phyloP scores from a whole-genome alignment of 192 early-diverging fungal genomes.

The Coemansia asiatica region DNA sequence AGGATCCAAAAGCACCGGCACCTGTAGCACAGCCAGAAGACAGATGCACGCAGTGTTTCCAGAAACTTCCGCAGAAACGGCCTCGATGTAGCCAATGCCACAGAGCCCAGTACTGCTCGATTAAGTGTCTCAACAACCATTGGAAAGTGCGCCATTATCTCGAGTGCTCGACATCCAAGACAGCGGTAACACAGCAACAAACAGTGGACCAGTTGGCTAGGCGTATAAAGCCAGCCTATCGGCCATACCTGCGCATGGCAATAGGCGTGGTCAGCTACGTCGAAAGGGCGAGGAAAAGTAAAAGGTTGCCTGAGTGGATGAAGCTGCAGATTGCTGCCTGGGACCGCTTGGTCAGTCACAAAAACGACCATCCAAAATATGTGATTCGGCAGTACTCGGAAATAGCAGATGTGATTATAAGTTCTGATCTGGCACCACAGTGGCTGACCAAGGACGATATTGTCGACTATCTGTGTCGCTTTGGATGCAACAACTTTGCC shows the following conservation, averaged over 20 bases:
- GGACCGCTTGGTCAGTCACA: conserved; percentile 31
- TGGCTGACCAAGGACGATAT: background rate
- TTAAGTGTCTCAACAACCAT: conserved; percentile 24
- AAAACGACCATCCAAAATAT: conserved; percentile 23
- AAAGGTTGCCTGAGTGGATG: conserved; percentile 19
- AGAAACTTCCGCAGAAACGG: conserved; percentile 17
- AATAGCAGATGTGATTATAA: conserved; percentile 20
- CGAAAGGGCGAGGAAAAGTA: background rate
- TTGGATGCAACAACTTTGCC: conserved; percentile 51
- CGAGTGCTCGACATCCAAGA: conserved; percentile 14
- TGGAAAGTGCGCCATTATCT: conserved; percentile 38
- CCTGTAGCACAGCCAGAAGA: background rate
- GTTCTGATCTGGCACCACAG: background rate
- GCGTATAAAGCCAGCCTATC: conserved; percentile 27
- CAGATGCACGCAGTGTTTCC: conserved; percentile 37
- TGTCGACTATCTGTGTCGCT: conserved; percentile 25
- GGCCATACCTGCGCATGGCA: conserved; percentile 37
- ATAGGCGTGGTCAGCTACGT: conserved; percentile 15
- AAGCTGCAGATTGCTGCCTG: conserved; percentile 33
- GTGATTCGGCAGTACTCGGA: conserved; percentile 39
- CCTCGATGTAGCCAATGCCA: conserved; percentile 50
- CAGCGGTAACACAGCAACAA: background rate
- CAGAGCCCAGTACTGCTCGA: conserved; percentile 30
- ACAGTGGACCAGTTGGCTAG: background rate
- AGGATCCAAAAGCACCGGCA: background rate